Evolutionary conservation across 2,329 filamentous ascomycete species (phyloP), one percentile per base, ranked within the genome.

Genomic region (Emmonsia crescens): DNA sequence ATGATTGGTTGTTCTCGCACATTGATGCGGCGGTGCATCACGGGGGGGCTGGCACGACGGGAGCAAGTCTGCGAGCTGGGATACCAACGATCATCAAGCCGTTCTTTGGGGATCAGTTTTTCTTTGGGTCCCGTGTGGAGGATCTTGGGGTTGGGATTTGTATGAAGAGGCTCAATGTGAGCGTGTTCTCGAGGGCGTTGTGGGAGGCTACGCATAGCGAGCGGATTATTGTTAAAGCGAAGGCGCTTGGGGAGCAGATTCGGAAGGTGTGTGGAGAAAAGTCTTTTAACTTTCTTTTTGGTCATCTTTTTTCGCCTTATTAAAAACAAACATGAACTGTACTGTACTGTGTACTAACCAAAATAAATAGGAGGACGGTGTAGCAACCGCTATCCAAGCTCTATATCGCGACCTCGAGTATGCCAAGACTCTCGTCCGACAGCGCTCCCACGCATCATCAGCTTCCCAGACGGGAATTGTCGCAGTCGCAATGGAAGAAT

Each of bases 21-120:
- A 90, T 99, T 61, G 94, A 99, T 70, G 94, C 93, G 4, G 93
- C 89, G 2, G 91, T 89, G 8, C 94, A 99, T 72, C 94, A 99
- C 71, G 94, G 94, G 56, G 94, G 94, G 5, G 90, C 91, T 4
- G 94, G 94, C 1, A 99, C 94, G 0, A 99, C 94, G 0, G 94
- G 94, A 1, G 94, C 94, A 0, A 96, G 91, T 73, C 79, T 99
- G 57, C 83, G 94, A 59, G 92, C 92, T 0, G 94, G 94, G 1
- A 85, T 96, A 5, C 94, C 94, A 0, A 97, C 94, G 0, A 92
- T 99, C 65, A 89, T 97, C 71, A 89, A 93, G 64, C 94, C 94
- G 0, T 99, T 97, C 79, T 99, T 99, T 71, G 94, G 94, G 5
- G 94, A 99, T 69, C 94, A 99, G 72, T 96, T 89, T 80, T 99